Percentiles rank a stretch among this genome's conserved stretches.
Conservation (phyloP, 2,329 filamentous ascomycete species). For the Dothistroma septosporum region DNA sequence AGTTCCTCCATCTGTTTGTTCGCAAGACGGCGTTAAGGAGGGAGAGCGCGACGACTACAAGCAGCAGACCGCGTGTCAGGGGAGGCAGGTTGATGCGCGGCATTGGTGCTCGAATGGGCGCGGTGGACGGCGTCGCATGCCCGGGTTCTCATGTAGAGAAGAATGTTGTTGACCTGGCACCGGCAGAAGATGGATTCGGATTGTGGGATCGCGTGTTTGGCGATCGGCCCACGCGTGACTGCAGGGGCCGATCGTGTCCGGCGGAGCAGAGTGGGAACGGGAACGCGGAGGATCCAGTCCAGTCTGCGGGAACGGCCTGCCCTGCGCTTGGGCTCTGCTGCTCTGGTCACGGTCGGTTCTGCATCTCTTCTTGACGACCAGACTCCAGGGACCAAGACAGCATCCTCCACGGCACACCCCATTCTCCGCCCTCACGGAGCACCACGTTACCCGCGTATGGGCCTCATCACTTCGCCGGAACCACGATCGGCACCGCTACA, state of each 20-base stretch:
- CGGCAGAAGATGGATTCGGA: background rate
- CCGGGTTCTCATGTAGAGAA: constrained; percentile 6
- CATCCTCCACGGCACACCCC: background rate
- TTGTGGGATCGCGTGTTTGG: background rate
- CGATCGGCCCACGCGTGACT: background rate
- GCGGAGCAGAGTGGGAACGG: too few relatives aligned
- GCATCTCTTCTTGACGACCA: background rate
- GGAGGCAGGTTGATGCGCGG: constrained; percentile 84
- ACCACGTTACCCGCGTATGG: background rate
- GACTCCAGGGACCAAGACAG: background rate
- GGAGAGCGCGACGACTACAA: constrained; percentile 70
- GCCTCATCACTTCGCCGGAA: background rate
- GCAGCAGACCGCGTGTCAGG: constrained; percentile 76
- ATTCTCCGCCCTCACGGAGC: background rate
- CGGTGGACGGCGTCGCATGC: constrained; percentile 8
- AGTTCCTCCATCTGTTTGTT: constrained; percentile 59
- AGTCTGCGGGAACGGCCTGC: too few relatives aligned
- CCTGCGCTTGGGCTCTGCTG: too few relatives aligned
- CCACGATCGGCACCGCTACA: background rate
- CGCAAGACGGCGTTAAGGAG: constrained; percentile 76
- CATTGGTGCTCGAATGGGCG: constrained; percentile 9
- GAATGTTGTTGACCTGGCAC: background rate
- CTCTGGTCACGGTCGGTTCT: too few relatives aligned
- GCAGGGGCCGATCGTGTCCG: background rate
- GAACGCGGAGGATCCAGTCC: too few relatives aligned